Evolutionary conservation across 1,139 yeast genomes (phyloP).

Genomic region (Geotrichum armillariae): DNA sequence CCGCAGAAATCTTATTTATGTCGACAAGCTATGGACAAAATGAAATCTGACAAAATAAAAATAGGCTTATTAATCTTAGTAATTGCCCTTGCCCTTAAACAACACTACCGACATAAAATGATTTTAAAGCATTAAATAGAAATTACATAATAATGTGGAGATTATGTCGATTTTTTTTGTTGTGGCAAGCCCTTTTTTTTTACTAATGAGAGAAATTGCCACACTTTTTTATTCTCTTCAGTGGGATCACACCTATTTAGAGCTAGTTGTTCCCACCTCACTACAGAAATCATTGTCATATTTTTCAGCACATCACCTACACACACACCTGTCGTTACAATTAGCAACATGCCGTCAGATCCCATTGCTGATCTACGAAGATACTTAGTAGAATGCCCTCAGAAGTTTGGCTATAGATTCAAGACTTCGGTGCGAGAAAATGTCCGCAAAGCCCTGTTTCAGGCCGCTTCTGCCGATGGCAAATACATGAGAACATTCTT

Average conservation of each 20-base stretch:
- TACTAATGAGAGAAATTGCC: background rate
- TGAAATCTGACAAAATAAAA: too few species aligned
- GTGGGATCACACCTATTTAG: too few species aligned
- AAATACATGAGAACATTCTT: conserved; percentile 51
- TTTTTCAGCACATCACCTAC: background rate
- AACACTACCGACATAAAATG: too few species aligned
- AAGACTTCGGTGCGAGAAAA: conserved; percentile 36
- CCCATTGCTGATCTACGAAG: conserved; percentile 26
- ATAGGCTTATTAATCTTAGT: too few species aligned
- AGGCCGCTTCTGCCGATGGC: conserved; percentile 54
- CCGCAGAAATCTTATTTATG: too few species aligned
- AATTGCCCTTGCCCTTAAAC: too few species aligned
- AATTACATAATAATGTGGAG: too few species aligned
- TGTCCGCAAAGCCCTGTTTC: conserved; percentile 51
- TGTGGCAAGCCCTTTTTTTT: background rate
- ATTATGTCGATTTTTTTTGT: background rate
- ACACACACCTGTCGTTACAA: background rate
- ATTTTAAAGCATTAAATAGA: too few species aligned
- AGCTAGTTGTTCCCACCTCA: background rate
- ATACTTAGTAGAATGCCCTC: conserved; percentile 35
- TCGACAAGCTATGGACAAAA: too few species aligned
- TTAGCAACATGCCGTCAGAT: conserved; percentile 8
- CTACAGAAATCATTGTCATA: too few species aligned
- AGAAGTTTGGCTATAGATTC: conserved; percentile 29
- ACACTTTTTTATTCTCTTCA: background rate